Conservation (phyloP, 1,284 basidiomycete species). For the Porphyrellus sp. region DNA sequence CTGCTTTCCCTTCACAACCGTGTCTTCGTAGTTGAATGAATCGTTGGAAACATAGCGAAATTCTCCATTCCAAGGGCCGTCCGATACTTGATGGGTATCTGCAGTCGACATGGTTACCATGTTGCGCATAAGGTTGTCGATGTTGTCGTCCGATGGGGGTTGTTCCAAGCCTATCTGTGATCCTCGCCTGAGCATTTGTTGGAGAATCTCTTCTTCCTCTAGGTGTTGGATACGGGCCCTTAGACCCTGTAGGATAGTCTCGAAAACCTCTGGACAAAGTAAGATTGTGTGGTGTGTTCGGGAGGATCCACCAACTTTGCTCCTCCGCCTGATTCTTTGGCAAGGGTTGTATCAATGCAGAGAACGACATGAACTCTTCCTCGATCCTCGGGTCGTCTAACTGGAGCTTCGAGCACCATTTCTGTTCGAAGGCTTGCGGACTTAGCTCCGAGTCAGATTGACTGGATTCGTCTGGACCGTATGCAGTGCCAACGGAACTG, state of each 20-base stretch:
- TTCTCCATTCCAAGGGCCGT: slow-evolving; percentile 33
- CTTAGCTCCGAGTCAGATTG: slow-evolving; percentile 53
- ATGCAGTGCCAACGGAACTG: slow-evolving; percentile 66
- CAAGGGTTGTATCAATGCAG: slow-evolving; percentile 25
- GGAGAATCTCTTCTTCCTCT: slow-evolving; percentile 66
- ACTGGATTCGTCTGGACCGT: slow-evolving; percentile 59
- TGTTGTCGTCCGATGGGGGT: slow-evolving; percentile 51
- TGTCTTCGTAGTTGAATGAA: slow-evolving; percentile 27
- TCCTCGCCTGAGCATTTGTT: slow-evolving; percentile 54
- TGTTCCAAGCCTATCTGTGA: slow-evolving; percentile 51
- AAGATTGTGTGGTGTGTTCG: slow-evolving; percentile 13
- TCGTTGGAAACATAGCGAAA: slow-evolving; percentile 9
- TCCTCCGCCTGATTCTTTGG: slow-evolving; percentile 34
- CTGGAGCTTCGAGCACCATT: slow-evolving; percentile 44
- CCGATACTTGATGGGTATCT: slow-evolving; percentile 13
- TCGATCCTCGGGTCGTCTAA: slow-evolving; percentile 33
- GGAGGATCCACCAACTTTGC: slow-evolving; percentile 23
- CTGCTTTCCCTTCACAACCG: slow-evolving; percentile 29
- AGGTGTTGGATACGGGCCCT: slow-evolving; percentile 49
- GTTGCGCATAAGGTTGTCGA: slow-evolving; percentile 61
- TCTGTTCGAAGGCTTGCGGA: slow-evolving; percentile 50
- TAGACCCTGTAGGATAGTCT: slow-evolving; percentile 51
- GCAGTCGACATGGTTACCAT: slow-evolving; percentile 47
- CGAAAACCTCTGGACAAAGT: slow-evolving; percentile 37
- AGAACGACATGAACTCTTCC: slow-evolving; percentile 29